These are phyloP conservation scores for Bruguiera hainesii DNA, from an alignment of 441 rosid species.

Conservation along the genomic window DNA sequence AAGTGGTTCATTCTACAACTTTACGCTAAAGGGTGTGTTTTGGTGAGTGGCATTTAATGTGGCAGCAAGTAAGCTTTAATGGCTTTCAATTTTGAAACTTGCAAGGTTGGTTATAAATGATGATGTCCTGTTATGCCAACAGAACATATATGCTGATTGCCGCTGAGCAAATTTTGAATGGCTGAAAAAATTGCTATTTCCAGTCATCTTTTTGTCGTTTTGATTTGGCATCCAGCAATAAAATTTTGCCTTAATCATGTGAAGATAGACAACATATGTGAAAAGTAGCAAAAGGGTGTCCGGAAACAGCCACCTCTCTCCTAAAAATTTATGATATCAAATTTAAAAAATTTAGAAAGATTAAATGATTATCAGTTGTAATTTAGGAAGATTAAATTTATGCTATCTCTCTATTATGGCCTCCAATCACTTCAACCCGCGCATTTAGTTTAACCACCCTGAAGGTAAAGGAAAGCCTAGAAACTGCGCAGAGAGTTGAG, in stretches of 20 bases:
- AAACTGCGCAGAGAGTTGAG: too few relatives aligned
- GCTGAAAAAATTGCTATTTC: neutral
- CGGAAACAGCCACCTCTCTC: constrained; percentile 11
- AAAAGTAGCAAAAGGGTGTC: neutral
- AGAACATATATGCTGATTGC: neutral
- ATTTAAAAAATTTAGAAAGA: too few relatives aligned
- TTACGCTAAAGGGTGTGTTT: constrained; percentile 1
- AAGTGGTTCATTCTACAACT: neutral
- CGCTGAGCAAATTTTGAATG: too few relatives aligned
- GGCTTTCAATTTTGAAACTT: neutral
- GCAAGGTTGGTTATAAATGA: neutral
- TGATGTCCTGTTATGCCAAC: constrained; percentile 4
- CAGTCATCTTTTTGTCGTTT: neutral
- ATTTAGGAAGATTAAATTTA: too few relatives aligned
- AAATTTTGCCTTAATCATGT: neutral
- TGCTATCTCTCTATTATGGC: too few relatives aligned
- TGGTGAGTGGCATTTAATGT: constrained; percentile 23
- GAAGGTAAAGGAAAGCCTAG: too few relatives aligned
- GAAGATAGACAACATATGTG: neutral
- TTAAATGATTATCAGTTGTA: too few relatives aligned
- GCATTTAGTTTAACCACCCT: too few relatives aligned
- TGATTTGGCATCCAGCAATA: neutral
- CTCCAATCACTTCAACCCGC: too few relatives aligned
- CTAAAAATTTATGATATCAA: constrained; percentile 5
- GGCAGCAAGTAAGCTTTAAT: neutral